These are phyloP conservation scores for Candida labiduridarum DNA, from an alignment of 1,139 yeast species.

Conservation along the genomic window DNA sequence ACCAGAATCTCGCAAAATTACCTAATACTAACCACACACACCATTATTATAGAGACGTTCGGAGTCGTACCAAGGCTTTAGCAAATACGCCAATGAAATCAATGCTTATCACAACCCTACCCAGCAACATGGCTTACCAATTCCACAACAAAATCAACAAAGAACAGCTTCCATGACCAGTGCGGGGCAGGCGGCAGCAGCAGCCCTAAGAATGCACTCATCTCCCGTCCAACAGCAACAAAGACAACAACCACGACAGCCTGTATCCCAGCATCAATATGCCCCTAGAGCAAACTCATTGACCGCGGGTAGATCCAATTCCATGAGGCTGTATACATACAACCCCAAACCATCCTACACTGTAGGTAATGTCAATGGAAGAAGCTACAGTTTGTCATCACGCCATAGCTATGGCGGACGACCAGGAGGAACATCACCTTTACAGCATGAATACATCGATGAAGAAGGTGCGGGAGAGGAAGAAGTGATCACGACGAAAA, in stretches of 20 bases:
- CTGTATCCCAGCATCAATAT: constrained; percentile 9
- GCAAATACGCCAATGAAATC: constrained; percentile 38
- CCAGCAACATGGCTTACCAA: constrained; percentile 27
- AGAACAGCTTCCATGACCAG: constrained; percentile 30
- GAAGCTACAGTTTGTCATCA: constrained; percentile 24
- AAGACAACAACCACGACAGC: constrained; percentile 9
- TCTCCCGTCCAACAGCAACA: constrained; percentile 17
- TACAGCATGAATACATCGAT: constrained; percentile 9
- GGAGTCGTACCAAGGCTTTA: constrained; percentile 37
- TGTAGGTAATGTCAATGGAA: constrained; percentile 21
- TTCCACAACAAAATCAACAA: constrained; percentile 6
- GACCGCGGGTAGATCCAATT: constrained; percentile 26
- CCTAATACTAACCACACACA: too few species aligned
- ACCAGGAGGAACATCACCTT: constrained; percentile 2
- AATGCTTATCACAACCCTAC: constrained; percentile 25
- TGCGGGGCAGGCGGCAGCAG: constrained; percentile 52
- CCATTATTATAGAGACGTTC: constrained; percentile 11
- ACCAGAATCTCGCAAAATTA: too few species aligned
- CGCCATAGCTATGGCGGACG: constrained; percentile 1
- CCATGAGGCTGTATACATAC: constrained; percentile 40
- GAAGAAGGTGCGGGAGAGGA: constrained; percentile 27
- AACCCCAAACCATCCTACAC: constrained; percentile 46
- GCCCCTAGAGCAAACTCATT: constrained; percentile 20
- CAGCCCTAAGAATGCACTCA: constrained; percentile 41
- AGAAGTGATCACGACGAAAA: constrained; percentile 40